These are phyloP conservation scores for Radiomyces spectabilis DNA, from an alignment of 192 early-diverging fungal genomes.

Conservation along the genomic window DNA sequence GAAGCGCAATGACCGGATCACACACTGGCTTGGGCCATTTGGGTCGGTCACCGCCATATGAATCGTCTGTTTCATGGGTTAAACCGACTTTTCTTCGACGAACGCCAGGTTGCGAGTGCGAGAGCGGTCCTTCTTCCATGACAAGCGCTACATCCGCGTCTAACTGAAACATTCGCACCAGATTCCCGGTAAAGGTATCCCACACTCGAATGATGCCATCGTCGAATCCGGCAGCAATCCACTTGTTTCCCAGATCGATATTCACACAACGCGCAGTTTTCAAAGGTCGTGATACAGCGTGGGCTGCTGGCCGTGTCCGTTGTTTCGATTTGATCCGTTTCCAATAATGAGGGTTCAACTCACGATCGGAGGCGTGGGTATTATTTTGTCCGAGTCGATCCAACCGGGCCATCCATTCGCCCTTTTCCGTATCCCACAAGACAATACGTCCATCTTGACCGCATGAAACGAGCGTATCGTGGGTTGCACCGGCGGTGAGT, in stretches of 20 bases:
- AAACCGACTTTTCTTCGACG: too few species aligned
- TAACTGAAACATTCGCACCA: too few species aligned
- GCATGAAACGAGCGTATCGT: constrained; percentile 9
- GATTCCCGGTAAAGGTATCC: constrained; percentile 8
- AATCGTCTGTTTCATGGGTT: too few species aligned
- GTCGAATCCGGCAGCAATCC: constrained; percentile 18
- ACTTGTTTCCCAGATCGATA: constrained; percentile 17
- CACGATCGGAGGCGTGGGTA: neutral
- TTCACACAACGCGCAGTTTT: constrained; percentile 17
- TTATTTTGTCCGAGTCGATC: constrained; percentile 9
- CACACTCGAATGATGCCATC: constrained; percentile 21
- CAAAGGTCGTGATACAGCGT: too few species aligned
- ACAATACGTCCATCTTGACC: constrained; percentile 23
- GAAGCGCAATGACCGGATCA: constrained; percentile 9
- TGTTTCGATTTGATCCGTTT: too few species aligned
- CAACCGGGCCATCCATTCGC: constrained; percentile 19
- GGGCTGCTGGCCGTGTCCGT: too few species aligned
- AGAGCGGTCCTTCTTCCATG: too few species aligned
- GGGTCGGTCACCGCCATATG: too few species aligned
- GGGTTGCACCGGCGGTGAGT: constrained; percentile 12
- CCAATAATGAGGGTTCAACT: neutral
- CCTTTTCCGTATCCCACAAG: constrained; percentile 16
- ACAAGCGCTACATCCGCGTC: too few species aligned
- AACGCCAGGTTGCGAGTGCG: too few species aligned
- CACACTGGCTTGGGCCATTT: neutral